phyloP scores from a whole-genome alignment of 176 grass and related monocot species.

The Triticum dicoccoides region DNA sequence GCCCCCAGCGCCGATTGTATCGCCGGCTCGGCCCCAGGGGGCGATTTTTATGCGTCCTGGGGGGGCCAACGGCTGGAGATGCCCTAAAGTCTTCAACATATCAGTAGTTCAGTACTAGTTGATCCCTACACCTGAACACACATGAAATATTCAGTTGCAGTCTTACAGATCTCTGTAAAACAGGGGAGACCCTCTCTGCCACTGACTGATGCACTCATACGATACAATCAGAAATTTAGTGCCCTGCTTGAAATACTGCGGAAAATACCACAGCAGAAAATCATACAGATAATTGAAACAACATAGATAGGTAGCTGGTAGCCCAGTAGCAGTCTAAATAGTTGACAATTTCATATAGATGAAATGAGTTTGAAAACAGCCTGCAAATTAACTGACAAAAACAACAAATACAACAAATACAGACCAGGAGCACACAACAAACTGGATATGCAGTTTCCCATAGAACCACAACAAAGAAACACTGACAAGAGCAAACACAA shows the following conservation, averaged over 20 bases:
- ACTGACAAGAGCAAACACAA: background rate
- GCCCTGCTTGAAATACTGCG: background rate
- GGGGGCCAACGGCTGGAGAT: too few species aligned
- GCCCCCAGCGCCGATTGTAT: too few species aligned
- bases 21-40: too few species aligned
- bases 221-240: background rate
- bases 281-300: background rate
- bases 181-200: background rate
- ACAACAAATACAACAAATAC: too few species aligned
- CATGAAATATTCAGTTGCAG: background rate
- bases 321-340: background rate
- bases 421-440: too few species aligned
- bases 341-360: background rate
- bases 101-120: too few species aligned
- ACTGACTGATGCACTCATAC: background rate
- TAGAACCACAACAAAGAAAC: background rate
- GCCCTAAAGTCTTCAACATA: too few species aligned
- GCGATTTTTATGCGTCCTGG: too few species aligned
- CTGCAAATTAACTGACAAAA: background rate
- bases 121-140: too few species aligned
- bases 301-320: background rate
- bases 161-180: too few species aligned
- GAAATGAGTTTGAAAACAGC: background rate
- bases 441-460: background rate
- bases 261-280: background rate